Evolutionary conservation across 495 filamentous ascomycete genomes (phyloP).

Genomic region (Penicillium steckii): DNA sequence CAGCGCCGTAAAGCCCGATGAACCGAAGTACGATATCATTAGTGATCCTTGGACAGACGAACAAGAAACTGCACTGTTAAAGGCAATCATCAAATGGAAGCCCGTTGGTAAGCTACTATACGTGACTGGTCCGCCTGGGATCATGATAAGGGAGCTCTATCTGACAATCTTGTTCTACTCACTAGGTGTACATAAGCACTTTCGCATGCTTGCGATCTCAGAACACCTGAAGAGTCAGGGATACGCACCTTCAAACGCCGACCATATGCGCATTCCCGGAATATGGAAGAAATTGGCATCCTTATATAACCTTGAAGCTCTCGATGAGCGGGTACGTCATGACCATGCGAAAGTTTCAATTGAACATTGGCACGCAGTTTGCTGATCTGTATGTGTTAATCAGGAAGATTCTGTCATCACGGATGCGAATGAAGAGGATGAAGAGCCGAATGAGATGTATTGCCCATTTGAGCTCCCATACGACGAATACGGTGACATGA

Average conservation of each 20-base stretch:
- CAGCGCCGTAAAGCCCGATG: constrained; percentile 29
- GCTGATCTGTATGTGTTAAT: constrained; percentile 2
- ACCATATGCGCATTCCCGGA: constrained; percentile 82
- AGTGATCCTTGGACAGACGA: constrained; percentile 92
- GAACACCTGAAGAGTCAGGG: constrained; percentile 85
- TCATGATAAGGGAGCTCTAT: neutral
- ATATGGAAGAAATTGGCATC: constrained; percentile 87
- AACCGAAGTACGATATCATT: constrained; percentile 42
- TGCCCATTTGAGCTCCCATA: constrained; percentile 74
- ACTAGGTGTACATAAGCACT: constrained; percentile 94
- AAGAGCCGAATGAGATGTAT: constrained; percentile 52
- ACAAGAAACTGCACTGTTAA: constrained; percentile 87
- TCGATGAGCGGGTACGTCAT: constrained; percentile 88
- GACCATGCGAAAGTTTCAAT: too few species aligned
- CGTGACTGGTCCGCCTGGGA: neutral
- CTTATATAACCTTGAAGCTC: constrained; percentile 82
- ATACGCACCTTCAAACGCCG: constrained; percentile 61
- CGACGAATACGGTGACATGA: constrained; percentile 73
- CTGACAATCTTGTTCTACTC: neutral
- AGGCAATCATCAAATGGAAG: constrained; percentile 88
- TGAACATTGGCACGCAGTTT: neutral
- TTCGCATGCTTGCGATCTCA: constrained; percentile 88
- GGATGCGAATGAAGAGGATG: constrained; percentile 62
- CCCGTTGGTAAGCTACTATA: constrained; percentile 68
- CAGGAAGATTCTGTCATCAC: constrained; percentile 52